These are phyloP conservation scores for Silene uniflora DNA, from an alignment of 148 eudicot species.

Conservation along the genomic window DNA sequence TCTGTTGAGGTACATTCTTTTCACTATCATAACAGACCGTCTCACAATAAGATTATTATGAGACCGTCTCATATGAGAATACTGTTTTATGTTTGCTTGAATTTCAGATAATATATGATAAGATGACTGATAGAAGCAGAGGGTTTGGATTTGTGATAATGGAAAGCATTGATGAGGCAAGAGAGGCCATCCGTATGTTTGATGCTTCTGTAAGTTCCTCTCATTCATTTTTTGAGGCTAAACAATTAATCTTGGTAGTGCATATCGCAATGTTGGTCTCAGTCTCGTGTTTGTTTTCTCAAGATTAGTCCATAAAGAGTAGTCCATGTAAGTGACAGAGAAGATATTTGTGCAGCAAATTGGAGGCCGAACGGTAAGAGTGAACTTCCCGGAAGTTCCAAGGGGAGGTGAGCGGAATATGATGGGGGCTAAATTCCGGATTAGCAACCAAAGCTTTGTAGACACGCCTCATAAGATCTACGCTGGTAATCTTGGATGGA, in stretches of 20 bases:
- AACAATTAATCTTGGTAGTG: too few species aligned
- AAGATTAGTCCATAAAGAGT: too few species aligned
- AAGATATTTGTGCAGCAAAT: slow-evolving; percentile 51
- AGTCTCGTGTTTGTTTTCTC: too few species aligned
- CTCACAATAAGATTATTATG: neutral
- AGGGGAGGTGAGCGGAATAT: slow-evolving; percentile 82
- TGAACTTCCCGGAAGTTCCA: slow-evolving; percentile 95
- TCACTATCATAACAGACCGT: neutral
- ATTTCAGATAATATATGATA: slow-evolving; percentile 76
- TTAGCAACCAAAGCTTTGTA: slow-evolving; percentile 47
- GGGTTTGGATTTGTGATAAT: slow-evolving; percentile 90
- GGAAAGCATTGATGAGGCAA: slow-evolving; percentile 66
- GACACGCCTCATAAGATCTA: slow-evolving; percentile 86
- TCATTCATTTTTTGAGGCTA: neutral
- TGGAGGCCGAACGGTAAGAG: slow-evolving; percentile 81
- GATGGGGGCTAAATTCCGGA: slow-evolving; percentile 50
- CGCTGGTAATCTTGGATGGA: slow-evolving; percentile 83
- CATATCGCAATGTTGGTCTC: too few species aligned
- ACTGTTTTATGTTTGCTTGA: too few species aligned
- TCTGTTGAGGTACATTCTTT: slow-evolving; percentile 52
- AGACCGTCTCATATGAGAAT: too few species aligned
- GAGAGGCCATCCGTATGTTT: slow-evolving; percentile 71
- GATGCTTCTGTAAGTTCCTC: slow-evolving; percentile 76
- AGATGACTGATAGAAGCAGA: slow-evolving; percentile 84
- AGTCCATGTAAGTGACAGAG: neutral